A percentile compares a stretch with the other conserved stretches of the same genome.
phyloP scores from a whole-genome alignment of 2,329 filamentous ascomycete species.

The Septoria linicola region DNA sequence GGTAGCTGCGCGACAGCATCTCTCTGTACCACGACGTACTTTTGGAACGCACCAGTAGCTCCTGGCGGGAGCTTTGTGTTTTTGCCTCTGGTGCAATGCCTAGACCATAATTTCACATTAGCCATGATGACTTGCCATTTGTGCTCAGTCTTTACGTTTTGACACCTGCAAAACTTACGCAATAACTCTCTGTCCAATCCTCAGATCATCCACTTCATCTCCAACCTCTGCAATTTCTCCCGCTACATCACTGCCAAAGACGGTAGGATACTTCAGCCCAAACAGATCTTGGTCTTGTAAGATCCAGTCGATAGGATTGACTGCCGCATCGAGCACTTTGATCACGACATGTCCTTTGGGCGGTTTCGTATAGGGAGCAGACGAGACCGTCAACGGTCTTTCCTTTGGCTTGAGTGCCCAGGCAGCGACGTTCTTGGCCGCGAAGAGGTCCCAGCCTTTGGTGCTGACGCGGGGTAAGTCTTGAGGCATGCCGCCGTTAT shows the following conservation, averaged over 20 bases:
- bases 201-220: slow-evolving; percentile 46
- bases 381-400: slow-evolving; percentile 36
- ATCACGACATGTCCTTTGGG: slow-evolving; percentile 42
- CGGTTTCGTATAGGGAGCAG: slow-evolving; percentile 41
- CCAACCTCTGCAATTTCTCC: slow-evolving; percentile 50
- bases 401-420: slow-evolving; percentile 38
- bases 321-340: slow-evolving; percentile 41
- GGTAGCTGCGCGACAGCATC: slow-evolving; percentile 43
- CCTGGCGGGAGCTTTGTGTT: slow-evolving; percentile 20
- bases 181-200: slow-evolving; percentile 48
- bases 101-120: slow-evolving; percentile 8
- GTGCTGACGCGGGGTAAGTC: slow-evolving; percentile 4
- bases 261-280: slow-evolving; percentile 38
- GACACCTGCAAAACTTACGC: slow-evolving; percentile 33
- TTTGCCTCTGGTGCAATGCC: slow-evolving; percentile 20
- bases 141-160: no score
- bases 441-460: slow-evolving; percentile 2
- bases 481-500: neutral
- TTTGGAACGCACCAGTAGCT: slow-evolving; percentile 35
- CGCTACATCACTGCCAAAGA: slow-evolving; percentile 47
- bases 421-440: slow-evolving; percentile 37
- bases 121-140: neutral
- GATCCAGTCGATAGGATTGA: slow-evolving; percentile 48
- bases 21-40: slow-evolving; percentile 37
- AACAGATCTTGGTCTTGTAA: slow-evolving; percentile 36